Conservation (phyloP, 2,329 filamentous ascomycete species). For the Raffaelea ambrosiae region DNA sequence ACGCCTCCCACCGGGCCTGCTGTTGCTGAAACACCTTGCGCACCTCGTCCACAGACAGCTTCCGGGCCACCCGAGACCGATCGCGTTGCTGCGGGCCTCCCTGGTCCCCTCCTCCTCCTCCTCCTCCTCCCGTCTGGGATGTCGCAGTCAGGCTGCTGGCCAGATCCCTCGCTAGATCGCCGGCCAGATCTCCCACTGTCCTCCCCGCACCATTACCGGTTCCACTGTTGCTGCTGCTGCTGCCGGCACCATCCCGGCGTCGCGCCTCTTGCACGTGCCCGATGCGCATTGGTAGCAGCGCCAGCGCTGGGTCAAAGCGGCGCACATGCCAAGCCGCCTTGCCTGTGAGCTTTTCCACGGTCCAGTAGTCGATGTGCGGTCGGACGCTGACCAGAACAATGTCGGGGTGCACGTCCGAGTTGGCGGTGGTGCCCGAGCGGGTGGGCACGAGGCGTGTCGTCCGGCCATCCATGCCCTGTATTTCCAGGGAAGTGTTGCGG, state of each 20-base stretch:
- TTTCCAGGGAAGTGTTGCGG: constrained; percentile 1
- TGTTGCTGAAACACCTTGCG: constrained; percentile 1
- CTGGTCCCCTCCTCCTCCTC: too few species aligned
- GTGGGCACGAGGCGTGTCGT: constrained; percentile 5
- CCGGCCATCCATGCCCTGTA: constrained; percentile 10
- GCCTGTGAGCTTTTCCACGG: constrained; percentile 11
- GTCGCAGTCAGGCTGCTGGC: background rate
- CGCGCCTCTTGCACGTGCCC: constrained; percentile 8
- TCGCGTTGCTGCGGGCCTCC: too few species aligned
- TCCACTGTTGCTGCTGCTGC: constrained; percentile 1
- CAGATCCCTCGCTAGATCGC: background rate
- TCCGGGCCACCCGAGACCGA: too few species aligned
- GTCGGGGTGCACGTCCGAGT: constrained; percentile 8
- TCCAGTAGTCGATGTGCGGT: constrained; percentile 12
- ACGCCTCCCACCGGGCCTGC: constrained; percentile 9
- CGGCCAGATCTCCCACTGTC: constrained; percentile 6
- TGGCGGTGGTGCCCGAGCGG: constrained; percentile 1
- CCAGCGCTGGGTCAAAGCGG: constrained; percentile 4
- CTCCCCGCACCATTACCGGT: constrained; percentile 3
- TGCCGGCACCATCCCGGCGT: constrained; percentile 7
- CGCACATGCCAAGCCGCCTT: constrained; percentile 10
- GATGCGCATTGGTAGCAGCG: constrained; percentile 11
- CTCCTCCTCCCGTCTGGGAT: too few species aligned
- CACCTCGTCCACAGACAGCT: constrained; percentile 3
- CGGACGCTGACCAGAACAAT: constrained; percentile 12